Base-by-base conservation (phyloP, 768 basidiomycete species). In the Chlorophyllum brunneum region DNA sequence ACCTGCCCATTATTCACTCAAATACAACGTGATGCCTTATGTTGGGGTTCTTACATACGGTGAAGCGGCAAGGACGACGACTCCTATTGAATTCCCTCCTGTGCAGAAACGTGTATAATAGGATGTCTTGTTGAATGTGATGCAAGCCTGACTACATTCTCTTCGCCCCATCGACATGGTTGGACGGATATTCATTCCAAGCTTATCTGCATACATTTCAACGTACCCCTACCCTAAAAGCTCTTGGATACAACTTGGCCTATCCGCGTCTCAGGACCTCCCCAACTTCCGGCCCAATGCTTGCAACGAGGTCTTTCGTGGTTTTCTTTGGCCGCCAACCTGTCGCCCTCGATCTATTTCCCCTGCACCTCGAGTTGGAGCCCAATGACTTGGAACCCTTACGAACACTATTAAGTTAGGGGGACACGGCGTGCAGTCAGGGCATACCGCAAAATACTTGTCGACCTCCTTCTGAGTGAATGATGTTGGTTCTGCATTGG, bases 11-110 rank as follows among this genome's bases (percentile, higher is more conserved):
- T 94, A 89, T 64, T 72, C 79, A 1, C 76, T 95, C 23, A 88
- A 86, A 61, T 95, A 94, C 69, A 92, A 94, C 62, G 63, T 92
- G 27, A 94, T 95, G 91, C 93, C 93, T 5, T 85, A 87, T 62
- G 88, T 95, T 16, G 93, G 93, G 16, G 59, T 83, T 38, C 76
- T 94, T 42, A 84, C 79, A 2, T 87, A 86, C 45, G 92, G 91
- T 22, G 86, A 90, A 64, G 90, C 83, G 23, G 75, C 69, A 36
- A 70, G 66, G 58, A 74, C 75, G 8, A 44, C 59, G 2, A 68
- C 74, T 45, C 59, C 69, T 22, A 59, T 73, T 38, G 64, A 62
- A 18, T 76, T 78, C 64, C 75, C 75, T 24, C 59, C 64, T 15
- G 57, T 68, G 34, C 71, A 72, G 58, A 57, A 63, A 18, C 73